phyloP scores from a whole-genome alignment of 1,284 basidiomycete genomes.

The Porogramme epimiltina region DNA sequence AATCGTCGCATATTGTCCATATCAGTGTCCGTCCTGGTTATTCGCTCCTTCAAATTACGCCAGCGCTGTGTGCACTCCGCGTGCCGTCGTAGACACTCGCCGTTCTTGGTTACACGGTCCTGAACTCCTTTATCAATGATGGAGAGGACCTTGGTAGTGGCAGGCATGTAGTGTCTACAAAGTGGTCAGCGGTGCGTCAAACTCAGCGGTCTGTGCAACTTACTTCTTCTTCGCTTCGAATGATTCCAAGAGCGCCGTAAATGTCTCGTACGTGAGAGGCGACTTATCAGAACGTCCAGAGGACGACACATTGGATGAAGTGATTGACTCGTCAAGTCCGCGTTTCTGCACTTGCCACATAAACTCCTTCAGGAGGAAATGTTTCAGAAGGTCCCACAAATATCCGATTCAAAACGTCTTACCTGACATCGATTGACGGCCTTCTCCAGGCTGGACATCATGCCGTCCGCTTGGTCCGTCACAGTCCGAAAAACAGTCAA shows the following conservation, averaged over 20 bases:
- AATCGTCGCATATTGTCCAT: slow-evolving; percentile 74
- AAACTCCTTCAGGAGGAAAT: slow-evolving; percentile 58
- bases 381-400: background rate
- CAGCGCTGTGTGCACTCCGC: slow-evolving; percentile 85
- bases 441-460: slow-evolving; percentile 96
- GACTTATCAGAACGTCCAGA: slow-evolving; percentile 55
- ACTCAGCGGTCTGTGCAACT: slow-evolving; percentile 22
- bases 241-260: slow-evolving; percentile 65
- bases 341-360: slow-evolving; percentile 75
- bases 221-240: slow-evolving; percentile 87
- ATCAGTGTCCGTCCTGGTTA: slow-evolving; percentile 77
- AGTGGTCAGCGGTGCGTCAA: slow-evolving; percentile 9
- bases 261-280: slow-evolving; percentile 59
- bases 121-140: slow-evolving; percentile 92
- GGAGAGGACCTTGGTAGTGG: slow-evolving; percentile 88
- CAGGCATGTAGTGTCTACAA: slow-evolving; percentile 85
- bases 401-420: slow-evolving; percentile 4
- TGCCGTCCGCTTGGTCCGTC: slow-evolving; percentile 89
- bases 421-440: slow-evolving; percentile 85
- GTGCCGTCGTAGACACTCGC: slow-evolving; percentile 86
- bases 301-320: slow-evolving; percentile 45
- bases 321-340: slow-evolving; percentile 48
- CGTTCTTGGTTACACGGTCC: slow-evolving; percentile 92
- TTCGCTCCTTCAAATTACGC: slow-evolving; percentile 76
- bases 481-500: slow-evolving; percentile 93